phyloP scores from a whole-genome alignment of 2,329 filamentous ascomycete genomes.

The Hirsutella thompsonii region DNA sequence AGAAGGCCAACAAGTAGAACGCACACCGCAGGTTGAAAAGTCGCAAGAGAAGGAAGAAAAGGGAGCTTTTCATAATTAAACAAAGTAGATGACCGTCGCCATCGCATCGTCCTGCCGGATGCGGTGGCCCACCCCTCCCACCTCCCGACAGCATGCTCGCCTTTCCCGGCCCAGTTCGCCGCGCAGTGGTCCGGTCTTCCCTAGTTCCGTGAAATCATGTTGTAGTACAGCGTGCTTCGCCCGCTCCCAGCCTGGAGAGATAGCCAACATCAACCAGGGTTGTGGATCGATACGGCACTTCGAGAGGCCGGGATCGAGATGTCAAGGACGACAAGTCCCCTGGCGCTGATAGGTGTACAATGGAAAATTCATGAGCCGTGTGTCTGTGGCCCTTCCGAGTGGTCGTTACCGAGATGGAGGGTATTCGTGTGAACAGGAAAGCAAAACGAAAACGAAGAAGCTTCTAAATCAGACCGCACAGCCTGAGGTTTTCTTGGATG shows the following conservation, averaged over 20 bases:
- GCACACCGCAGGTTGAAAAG: not conserved
- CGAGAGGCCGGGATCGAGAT: not conserved
- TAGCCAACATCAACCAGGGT: not conserved
- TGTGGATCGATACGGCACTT: not conserved
- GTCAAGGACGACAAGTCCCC: not conserved
- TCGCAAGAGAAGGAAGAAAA: slow-evolving; percentile 1
- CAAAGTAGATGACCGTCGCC: slow-evolving; percentile 34
- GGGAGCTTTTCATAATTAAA: slow-evolving; percentile 32
- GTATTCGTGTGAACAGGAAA: slow-evolving; percentile 23
- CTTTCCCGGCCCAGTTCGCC: not conserved
- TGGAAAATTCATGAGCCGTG: slow-evolving; percentile 24
- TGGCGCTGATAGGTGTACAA: slow-evolving; percentile 16
- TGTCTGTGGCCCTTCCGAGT: slow-evolving; percentile 22
- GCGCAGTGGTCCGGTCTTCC: not conserved
- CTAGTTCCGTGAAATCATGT: not conserved
- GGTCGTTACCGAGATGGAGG: slow-evolving; percentile 28
- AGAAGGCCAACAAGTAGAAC: not conserved
- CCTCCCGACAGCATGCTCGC: slow-evolving; percentile 8
- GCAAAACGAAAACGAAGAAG: slow-evolving; percentile 11
- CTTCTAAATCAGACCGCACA: slow-evolving; percentile 88
- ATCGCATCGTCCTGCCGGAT: slow-evolving; percentile 18
- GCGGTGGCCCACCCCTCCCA: slow-evolving; percentile 11
- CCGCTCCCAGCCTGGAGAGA: not conserved
- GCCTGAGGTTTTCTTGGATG: slow-evolving; percentile 96
- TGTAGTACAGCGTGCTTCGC: not conserved